Conservation (phyloP, 2,329 filamentous ascomycete species). For the Fusarium illudens region DNA sequence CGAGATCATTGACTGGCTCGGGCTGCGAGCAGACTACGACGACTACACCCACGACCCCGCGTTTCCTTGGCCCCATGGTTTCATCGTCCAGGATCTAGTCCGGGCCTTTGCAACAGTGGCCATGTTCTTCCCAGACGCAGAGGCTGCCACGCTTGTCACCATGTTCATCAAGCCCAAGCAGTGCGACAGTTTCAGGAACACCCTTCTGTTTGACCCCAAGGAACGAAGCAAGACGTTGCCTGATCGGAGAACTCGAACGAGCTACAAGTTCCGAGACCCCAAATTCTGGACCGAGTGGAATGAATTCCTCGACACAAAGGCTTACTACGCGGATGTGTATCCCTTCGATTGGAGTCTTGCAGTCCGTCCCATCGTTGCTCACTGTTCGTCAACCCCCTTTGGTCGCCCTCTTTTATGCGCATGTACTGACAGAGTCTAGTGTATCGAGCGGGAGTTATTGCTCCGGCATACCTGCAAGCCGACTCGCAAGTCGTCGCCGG, state of each 20-base stretch:
- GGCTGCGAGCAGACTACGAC: constrained; percentile 21
- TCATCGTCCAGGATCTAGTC: constrained; percentile 40
- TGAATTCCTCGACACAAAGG: constrained; percentile 8
- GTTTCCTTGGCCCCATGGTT: constrained; percentile 39
- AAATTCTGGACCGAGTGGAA: constrained; percentile 40
- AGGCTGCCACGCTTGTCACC: constrained; percentile 15
- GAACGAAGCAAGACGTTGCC: constrained; percentile 32
- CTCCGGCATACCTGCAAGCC: constrained; percentile 33
- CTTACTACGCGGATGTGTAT: constrained; percentile 33
- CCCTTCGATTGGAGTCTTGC: constrained; percentile 43
- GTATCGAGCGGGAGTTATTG: constrained; percentile 39
- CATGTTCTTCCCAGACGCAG: constrained; percentile 41
- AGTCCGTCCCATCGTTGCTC: constrained; percentile 39
- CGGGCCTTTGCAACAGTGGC: constrained; percentile 36
- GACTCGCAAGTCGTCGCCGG: constrained; percentile 30
- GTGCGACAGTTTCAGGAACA: constrained; percentile 26
- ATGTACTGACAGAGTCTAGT: constrained; percentile 31
- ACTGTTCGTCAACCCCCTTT: constrained; percentile 14
- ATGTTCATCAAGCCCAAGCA: constrained; percentile 29
- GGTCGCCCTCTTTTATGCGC: fast-evolving
- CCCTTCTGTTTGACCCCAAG: constrained; percentile 32
- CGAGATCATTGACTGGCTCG: constrained; percentile 38
- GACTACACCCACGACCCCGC: constrained; percentile 26
- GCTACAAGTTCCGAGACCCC: constrained; percentile 34
- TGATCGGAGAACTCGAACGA: constrained; percentile 37